phyloP scores from a whole-genome alignment of 2,329 filamentous ascomycete genomes.

The Colletotrichum musicola region DNA sequence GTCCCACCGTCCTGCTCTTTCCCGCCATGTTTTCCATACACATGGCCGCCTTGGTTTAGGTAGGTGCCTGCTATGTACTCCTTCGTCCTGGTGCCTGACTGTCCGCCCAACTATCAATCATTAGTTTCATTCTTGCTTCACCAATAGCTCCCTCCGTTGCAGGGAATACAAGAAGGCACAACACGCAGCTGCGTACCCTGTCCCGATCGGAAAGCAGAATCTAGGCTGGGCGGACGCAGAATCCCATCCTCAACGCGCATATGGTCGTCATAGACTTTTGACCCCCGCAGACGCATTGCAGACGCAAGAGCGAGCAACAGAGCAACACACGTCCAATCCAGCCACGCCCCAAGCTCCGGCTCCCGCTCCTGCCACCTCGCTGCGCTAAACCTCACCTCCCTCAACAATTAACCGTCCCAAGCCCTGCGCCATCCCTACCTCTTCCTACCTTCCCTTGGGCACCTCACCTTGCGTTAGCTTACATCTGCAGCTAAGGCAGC shows the following conservation, averaged over 20 bases:
- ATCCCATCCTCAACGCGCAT: conserved; percentile 34
- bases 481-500: conserved; percentile 1
- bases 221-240: conserved; percentile 18
- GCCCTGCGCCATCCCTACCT: neutral
- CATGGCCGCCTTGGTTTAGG: neutral
- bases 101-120: neutral
- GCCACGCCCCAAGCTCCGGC: neutral
- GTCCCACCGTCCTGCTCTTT: neutral
- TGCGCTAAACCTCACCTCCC: neutral
- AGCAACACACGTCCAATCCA: neutral
- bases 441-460: too few relatives aligned
- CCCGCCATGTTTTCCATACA: conserved; percentile 3
- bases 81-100: neutral
- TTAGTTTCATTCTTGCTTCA: conserved; percentile 4
- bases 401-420: neutral
- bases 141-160: neutral
- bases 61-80: too few relatives aligned
- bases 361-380: neutral
- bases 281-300: neutral
- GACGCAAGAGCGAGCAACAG: neutral
- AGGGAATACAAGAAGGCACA: neutral
- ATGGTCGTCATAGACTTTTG: conserved; percentile 38
- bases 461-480: conserved; percentile 6
- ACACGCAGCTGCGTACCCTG: too few relatives aligned
- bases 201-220: neutral